A percentile compares a stretch with the other conserved stretches of the same genome.
phyloP scores from a whole-genome alignment of 257 asterid species.

The Solanum bulbocastanum region DNA sequence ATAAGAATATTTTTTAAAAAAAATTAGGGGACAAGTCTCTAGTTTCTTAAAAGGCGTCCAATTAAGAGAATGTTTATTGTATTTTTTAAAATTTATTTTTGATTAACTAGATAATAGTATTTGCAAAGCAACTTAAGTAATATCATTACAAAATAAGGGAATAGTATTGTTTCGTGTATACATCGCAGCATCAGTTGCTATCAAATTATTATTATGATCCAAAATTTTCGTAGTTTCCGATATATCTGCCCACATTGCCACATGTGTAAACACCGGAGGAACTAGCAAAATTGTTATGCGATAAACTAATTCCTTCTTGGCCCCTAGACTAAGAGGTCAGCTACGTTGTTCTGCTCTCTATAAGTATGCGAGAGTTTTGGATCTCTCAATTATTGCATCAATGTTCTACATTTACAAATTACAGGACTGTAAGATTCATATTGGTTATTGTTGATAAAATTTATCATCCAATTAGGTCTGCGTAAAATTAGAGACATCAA shows the following conservation, averaged over 20 bases:
- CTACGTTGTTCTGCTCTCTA: no score
- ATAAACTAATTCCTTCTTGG: no score
- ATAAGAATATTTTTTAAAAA: neutral
- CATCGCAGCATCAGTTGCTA: neutral
- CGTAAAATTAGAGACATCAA: neutral
- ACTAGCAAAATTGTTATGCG: no score
- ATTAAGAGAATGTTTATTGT: neutral
- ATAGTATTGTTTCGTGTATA: no score
- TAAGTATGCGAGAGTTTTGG: neutral
- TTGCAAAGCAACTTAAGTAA: neutral
- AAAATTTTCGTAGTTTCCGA: no score
- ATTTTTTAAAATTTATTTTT: no score
- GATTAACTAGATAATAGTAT: no score
- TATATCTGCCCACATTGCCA: no score
- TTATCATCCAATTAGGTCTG: no score
- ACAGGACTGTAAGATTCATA: neutral
- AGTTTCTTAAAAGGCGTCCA: neutral
- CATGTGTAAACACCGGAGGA: no score
- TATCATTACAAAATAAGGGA: neutral
- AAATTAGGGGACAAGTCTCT: neutral
- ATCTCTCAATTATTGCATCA: neutral
- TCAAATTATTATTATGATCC: neutral
- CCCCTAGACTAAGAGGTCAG: no score
- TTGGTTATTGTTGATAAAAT: neutral
- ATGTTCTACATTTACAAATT: neutral